Base-by-base conservation (phyloP, 2,329 filamentous ascomycete genomes). In the Aphanoascus verrucosus region DNA sequence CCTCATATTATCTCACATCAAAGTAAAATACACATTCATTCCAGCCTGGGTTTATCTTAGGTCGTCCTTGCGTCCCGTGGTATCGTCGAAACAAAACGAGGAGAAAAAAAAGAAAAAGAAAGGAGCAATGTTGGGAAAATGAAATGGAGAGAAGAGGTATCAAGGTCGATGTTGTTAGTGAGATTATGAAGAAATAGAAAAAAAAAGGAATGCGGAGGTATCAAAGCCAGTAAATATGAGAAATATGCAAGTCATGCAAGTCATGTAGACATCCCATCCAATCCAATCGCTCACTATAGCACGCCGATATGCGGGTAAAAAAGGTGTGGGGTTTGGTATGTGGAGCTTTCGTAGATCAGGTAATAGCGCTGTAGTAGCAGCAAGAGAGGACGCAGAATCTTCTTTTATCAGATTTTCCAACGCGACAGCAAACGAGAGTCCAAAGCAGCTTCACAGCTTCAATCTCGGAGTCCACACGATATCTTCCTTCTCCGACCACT, bases 401-500 rank as follows among this genome's bases (percentile, higher is more conserved):
- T n/a, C 45, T n/a, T 48, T 17, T 31, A 48, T n/a, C 23, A 46
- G 15, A 11, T 15, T 6, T 7, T 4, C 19, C 9, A 23, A 28
- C 12, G 15, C 23, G 14, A 12, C 14, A 28, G 28, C 12, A 11
- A 32, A n/a, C 3, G 14, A 41, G 14, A 2, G 17, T 45, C 19
- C 17, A 23, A n/a, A 19, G 12, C 20, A 14, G 23, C 15, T n/a
- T 66, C 62, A 74, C 59, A 73, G 60, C 55, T 62, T 65, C 51
- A 73, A 63, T 44, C 66, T 67, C 43, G 67, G 66, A 54, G 66
- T 65, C 72, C 71, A 76, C 8, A 70, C 65, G 14, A 77, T 63
- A 12, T 65, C 67, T 63, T 77, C 72, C 52, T 68, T 72, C 50
- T 64, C 62, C 45, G 70, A 71, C 71, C 73, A 78, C 55, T 75